These are phyloP conservation scores for Prunus mongolica DNA, from an alignment of 306 rosid species.

Conservation along the genomic window DNA sequence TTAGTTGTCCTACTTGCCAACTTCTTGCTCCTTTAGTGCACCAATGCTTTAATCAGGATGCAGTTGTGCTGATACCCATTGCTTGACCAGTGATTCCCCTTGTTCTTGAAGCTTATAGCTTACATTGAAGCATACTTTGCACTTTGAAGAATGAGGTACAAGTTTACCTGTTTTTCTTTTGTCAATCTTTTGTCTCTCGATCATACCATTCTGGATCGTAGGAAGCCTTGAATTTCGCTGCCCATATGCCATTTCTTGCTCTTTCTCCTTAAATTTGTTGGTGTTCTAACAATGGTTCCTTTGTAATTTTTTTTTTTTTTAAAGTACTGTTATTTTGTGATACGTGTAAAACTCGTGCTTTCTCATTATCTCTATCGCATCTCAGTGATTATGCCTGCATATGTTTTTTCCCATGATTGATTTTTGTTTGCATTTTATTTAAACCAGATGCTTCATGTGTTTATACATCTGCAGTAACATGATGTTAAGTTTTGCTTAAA, in stretches of 20 bases:
- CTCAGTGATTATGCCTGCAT: not conserved
- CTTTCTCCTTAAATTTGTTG: not conserved
- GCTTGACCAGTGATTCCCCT: not conserved
- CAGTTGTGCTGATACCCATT: not conserved
- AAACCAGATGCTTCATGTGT: constrained; percentile 10
- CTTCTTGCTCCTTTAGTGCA: not conserved
- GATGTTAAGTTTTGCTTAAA: not conserved
- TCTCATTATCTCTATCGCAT: not conserved
- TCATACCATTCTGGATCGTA: not conserved
- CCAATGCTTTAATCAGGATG: not conserved
- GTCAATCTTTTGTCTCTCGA: not conserved
- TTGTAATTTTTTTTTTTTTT: not conserved
- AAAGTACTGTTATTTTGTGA: not conserved
- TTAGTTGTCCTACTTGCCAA: not conserved
- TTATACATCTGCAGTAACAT: not conserved
- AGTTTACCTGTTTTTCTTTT: not conserved
- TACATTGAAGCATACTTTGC: not conserved
- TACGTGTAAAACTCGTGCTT: not conserved
- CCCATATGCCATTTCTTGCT: not conserved
- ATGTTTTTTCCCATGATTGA: not conserved
- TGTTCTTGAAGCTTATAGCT: too few relatives aligned
- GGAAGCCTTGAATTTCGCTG: not conserved
- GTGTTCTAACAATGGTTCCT: not conserved
- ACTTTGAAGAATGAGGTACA: not conserved
- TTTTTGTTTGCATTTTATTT: not conserved